These are phyloP conservation scores for Ustilago bromivora DNA, from an alignment of 1,284 basidiomycete genomes.

Conservation along the genomic window DNA sequence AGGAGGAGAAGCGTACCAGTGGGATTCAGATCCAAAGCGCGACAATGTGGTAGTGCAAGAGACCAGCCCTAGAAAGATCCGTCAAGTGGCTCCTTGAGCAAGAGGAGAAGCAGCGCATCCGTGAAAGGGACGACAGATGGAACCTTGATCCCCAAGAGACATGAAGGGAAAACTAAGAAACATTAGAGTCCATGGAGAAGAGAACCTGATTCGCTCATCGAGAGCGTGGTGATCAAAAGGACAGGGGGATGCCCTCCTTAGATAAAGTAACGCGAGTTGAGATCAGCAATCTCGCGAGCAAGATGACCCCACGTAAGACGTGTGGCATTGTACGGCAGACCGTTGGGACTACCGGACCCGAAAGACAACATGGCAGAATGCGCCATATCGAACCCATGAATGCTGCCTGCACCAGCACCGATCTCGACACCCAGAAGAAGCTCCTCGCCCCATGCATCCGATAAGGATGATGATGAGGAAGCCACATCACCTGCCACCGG, in stretches of 20 bases:
- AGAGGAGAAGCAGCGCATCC: background rate
- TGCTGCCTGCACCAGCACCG: constrained; percentile 54
- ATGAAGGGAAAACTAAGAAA: background rate
- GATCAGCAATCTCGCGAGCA: constrained; percentile 58
- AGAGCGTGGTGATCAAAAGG: constrained; percentile 1
- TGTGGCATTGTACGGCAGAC: constrained; percentile 43
- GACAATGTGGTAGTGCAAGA: constrained; percentile 5
- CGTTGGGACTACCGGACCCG: constrained; percentile 53
- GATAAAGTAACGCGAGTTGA: constrained; percentile 63
- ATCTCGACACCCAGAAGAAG: constrained; percentile 54
- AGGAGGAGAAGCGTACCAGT: background rate
- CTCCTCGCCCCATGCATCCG: constrained; percentile 21
- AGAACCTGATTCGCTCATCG: constrained; percentile 6
- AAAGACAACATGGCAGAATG: constrained; percentile 48
- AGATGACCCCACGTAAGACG: constrained; percentile 60
- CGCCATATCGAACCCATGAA: constrained; percentile 47
- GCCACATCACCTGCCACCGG: background rate
- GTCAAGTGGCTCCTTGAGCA: background rate
- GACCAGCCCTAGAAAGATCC: background rate
- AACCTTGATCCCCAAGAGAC: background rate
- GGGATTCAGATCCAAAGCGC: constrained; percentile 3
- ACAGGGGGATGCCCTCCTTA: constrained; percentile 4
- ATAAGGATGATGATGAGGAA: background rate
- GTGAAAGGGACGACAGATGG: no score
- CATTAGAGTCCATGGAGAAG: constrained; percentile 10